Base-by-base conservation (phyloP, 371 early-diverging fungal species). In the Amoeboaphelidium occidentale region DNA sequence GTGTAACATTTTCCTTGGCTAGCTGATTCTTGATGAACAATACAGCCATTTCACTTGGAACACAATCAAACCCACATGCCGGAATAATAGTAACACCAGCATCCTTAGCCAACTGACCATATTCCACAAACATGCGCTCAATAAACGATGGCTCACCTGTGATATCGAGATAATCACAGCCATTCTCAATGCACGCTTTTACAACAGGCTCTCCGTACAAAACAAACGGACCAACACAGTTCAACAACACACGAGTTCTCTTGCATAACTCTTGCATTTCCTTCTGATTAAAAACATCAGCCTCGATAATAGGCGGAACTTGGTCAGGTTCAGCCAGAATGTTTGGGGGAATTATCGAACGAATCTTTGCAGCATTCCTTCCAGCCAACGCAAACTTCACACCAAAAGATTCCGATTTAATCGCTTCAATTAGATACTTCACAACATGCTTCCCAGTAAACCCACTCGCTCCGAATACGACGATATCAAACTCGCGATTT, bases 131-230 rank as follows among this genome's bases (percentile, higher is more conserved):
- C 51, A 82, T 73, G 1, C 69, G 49, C 46, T 71, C 65, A 10
- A 82, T 71, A 67, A 83, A 86, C 3, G 58, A 58, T 20, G 81
- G 61, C 58, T 92, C 92, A 24, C 90, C 93, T 17, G 88, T 84
- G 13, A 78, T 79, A 56, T 96, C 96, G 23, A 88, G 68, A 52
- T 96, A 96, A 59, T 96, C 79, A 0, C 89, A 84, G 3, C 62
- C 63, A 22, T 72, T 68, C 14, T 74, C 64, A 25, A 91, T 73
- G 52, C 90, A 88, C 1, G 87, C 74, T 21, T 77, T 76, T 4
- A 92, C 79, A 3, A 85, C 65, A n/a, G 72, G 68, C 57, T 76
- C 76, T 2, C 87, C 89, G 58, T 72, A 69, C 45, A 72, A 72
- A n/a, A 46, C 55, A 50, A 73, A 86, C 1, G 84, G 84, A 0